These are phyloP conservation scores for Xylaria sp. DNA, from an alignment of 2,329 filamentous ascomycete genomes.

Conservation along the genomic window DNA sequence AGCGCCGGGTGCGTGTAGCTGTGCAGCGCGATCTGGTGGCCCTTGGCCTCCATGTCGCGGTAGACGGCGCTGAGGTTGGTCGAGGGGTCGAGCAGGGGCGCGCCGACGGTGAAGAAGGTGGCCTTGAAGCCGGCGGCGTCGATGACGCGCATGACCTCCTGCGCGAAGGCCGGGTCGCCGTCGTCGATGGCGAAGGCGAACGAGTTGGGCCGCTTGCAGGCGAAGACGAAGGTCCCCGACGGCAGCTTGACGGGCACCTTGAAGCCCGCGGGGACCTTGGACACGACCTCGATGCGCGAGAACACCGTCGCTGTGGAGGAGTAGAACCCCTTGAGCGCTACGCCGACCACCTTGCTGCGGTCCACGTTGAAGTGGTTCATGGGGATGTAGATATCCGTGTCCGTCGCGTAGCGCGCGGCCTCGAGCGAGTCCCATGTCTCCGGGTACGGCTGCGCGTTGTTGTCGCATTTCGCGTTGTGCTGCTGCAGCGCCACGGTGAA, in stretches of 20 bases:
- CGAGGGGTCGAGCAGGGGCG: slow-evolving; percentile 66
- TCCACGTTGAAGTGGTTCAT: slow-evolving; percentile 74
- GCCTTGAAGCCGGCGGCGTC: slow-evolving; percentile 71
- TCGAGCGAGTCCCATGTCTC: slow-evolving; percentile 76
- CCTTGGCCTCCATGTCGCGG: slow-evolving; percentile 68
- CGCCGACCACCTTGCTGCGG: slow-evolving; percentile 64
- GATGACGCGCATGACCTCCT: slow-evolving; percentile 70
- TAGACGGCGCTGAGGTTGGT: slow-evolving; percentile 74
- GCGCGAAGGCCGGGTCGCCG: slow-evolving; percentile 68
- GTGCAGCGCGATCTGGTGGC: slow-evolving; percentile 76
- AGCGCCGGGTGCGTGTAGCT: slow-evolving; percentile 76
- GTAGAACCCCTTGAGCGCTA: slow-evolving; percentile 74
- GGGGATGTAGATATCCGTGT: slow-evolving; percentile 73
- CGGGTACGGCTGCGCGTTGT: slow-evolving; percentile 67
- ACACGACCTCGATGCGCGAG: slow-evolving; percentile 70
- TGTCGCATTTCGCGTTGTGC: slow-evolving; percentile 70
- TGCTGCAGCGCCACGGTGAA: slow-evolving; percentile 75
- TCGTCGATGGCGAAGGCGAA: slow-evolving; percentile 81
- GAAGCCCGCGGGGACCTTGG: slow-evolving; percentile 61
- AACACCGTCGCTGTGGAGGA: slow-evolving; percentile 61
- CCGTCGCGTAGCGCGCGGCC: slow-evolving; percentile 65
- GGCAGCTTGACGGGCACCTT: slow-evolving; percentile 69
- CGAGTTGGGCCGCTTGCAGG: slow-evolving; percentile 74
- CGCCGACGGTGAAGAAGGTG: slow-evolving; percentile 77
- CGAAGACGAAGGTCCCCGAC: slow-evolving; percentile 69